Base-by-base conservation (phyloP, 2,329 filamentous ascomycete genomes). In the Penicillium sp. region DNA sequence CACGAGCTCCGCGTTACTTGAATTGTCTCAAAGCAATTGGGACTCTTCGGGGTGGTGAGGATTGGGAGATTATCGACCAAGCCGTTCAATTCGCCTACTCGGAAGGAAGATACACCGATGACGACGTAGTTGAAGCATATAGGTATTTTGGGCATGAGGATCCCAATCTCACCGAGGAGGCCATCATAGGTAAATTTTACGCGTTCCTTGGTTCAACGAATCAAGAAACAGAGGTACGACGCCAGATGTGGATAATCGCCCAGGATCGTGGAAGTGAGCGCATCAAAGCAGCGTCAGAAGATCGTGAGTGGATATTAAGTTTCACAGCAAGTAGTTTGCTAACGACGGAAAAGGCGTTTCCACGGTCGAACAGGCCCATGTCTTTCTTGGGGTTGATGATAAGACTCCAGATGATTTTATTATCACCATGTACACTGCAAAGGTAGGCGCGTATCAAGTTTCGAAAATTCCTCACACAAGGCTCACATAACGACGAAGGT, bases 21-120 rank as follows among this genome's bases (percentile, higher is more conserved):
- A 82, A 87, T 70, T 88, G 84, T 65, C 76, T 91, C n/a, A 79
- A 82, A 62, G 77, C 81, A 47, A 82, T 90, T 52, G 82, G 83
- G 16, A 74, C 76, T 24, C 80, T 82, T 19, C 78, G 87, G 52
- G 69, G 66, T 26, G 69, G 70, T 1, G 59, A 70, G 46, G 74
- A 79, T 33, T 87, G 82, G 67, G 80, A 84, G 43, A 69, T 78
- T 8, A 79, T 91, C n/a, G 76, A 84, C 43, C 78, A 79, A 33
- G 83, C 85, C 66, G 82, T 86, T 24, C 81, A 80, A 8, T 76
- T 81, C 51, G 80, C 87, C 42, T 82, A 81, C 49, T 86, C 86
- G 1, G 73, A 84, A 65, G 87, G 85, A 27, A 77, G 82, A 56
- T 80, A 83, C 64, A 84, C 82, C 31, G 74, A 81, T 42, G 77